Base-by-base conservation (phyloP, 164 flowering plant species). In the Aristolochia californica region DNA sequence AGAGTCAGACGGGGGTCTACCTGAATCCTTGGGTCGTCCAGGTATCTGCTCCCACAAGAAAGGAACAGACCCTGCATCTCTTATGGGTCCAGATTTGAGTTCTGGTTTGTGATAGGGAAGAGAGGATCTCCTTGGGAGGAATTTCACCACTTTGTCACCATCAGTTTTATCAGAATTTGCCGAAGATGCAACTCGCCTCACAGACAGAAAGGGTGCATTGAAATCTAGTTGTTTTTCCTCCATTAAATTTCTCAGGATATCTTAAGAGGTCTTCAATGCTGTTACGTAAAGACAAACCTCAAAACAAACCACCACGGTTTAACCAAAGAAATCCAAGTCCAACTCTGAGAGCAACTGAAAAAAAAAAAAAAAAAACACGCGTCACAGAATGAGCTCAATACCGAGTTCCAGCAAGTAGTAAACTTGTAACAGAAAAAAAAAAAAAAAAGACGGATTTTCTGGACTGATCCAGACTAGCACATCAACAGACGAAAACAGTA, bases 11-110 rank as follows among this genome's bases (percentile, higher is more conserved):
- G 55, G 69, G 28, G 67, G 57, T 55, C 59, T 71, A 2, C 52
- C 67, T 65, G 75, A 81, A 62, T 78, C 71, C 68, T 91, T 91
- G 43, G 87, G 98, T 62, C 72, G 75, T 63, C 98, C 96, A 2
- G 97, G 96, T 45, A 63, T 70, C 45, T 74, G 70, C 59, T 91
- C 97, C 97, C 97, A 88, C 40, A 61, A 0, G 59, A 91, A 91
- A 34, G 96, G 97, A 65, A 91, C 88, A 8, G 74, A 75, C 28
- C 97, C 96, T 0, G 96, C 76, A n/a, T 81, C 77, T 54, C 79
- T 85, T 30, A 85, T 44, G 4, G 97, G 89, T 48, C 96, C 94
- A n/a, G 97, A 87, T 70, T 80, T 83, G 52, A 83, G 52, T 1
- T 86, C 84, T 21, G 89, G 74, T 66, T 72, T 80, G 66, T 80